Conservation (phyloP, 352 stramenopile species). For the Phytophthora ohioensis region DNA sequence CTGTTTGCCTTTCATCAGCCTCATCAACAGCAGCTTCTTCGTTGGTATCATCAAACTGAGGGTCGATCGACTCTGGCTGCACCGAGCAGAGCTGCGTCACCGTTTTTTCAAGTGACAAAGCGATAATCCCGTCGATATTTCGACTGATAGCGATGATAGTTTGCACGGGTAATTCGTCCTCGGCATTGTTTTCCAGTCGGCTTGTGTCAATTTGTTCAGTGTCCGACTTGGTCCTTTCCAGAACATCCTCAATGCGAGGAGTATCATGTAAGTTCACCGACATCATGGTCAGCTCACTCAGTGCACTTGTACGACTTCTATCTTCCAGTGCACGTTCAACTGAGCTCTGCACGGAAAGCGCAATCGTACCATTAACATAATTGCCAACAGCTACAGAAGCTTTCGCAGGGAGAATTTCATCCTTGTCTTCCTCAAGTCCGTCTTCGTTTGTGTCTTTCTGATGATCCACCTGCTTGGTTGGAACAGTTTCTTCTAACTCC, state of each 20-base stretch:
- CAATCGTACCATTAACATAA: constrained; percentile 33
- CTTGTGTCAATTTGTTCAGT: constrained; percentile 5
- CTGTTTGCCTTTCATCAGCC: not conserved
- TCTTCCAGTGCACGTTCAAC: constrained; percentile 25
- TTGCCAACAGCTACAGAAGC: constrained; percentile 22
- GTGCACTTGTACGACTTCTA: not conserved
- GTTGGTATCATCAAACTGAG: constrained; percentile 1
- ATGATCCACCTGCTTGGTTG: constrained; percentile 10
- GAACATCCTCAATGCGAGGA: not conserved
- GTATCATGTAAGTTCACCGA: constrained; percentile 21
- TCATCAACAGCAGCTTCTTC: constrained; percentile 4
- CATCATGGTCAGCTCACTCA: constrained; percentile 26
- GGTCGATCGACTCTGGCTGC: not conserved
- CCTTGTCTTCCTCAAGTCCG: constrained; percentile 1
- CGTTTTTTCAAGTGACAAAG: constrained; percentile 47
- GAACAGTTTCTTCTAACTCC: constrained; percentile 9
- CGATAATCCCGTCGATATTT: constrained; percentile 51
- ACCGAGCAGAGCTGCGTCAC: constrained; percentile 18
- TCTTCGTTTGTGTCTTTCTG: constrained; percentile 4
- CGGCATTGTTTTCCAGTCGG: constrained; percentile 21
- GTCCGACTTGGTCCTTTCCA: constrained; percentile 5
- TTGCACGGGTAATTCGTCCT: constrained; percentile 40
- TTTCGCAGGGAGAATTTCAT: constrained; percentile 25
- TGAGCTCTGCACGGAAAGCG: constrained; percentile 31
- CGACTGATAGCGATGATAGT: constrained; percentile 51